phyloP scores from a whole-genome alignment of 176 grass and related monocot genomes.

The Musa troglodytarum region DNA sequence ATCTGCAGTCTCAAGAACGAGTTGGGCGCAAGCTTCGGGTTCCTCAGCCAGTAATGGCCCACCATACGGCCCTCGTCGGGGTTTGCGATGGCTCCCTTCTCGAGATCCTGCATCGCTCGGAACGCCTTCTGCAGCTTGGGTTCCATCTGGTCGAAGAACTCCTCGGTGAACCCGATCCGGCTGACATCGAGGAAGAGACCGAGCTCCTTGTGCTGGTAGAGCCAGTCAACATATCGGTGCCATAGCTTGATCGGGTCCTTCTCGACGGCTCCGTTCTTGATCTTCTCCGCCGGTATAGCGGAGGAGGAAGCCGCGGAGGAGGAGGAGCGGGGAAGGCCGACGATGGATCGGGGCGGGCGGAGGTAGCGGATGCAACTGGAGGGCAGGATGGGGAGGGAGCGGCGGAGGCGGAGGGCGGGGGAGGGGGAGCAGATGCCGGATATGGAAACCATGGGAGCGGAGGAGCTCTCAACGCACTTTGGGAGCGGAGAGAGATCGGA shows the following conservation, averaged over 20 bases:
- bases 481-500: too few relatives aligned
- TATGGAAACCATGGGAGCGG: slow-evolving; percentile 31
- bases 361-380: slow-evolving; percentile 25
- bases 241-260: slow-evolving; percentile 87
- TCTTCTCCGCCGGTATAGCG: slow-evolving; percentile 16
- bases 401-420: slow-evolving; percentile 30
- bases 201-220: slow-evolving; percentile 99
- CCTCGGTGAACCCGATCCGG: slow-evolving; percentile 82
- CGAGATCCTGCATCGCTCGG: slow-evolving; percentile 71
- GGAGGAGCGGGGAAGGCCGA: slow-evolving; percentile 55
- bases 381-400: background rate
- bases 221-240: slow-evolving; percentile 81
- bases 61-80: slow-evolving; percentile 92
- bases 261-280: slow-evolving; percentile 32
- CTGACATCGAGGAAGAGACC: slow-evolving; percentile 90
- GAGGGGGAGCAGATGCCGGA: slow-evolving; percentile 40
- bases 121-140: slow-evolving; percentile 63
- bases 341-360: slow-evolving; percentile 56
- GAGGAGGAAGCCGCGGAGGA: slow-evolving; percentile 17
- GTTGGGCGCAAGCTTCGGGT: slow-evolving; percentile 60
- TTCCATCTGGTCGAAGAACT: slow-evolving; percentile 79
- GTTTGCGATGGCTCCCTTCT: slow-evolving; percentile 97
- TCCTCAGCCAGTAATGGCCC: slow-evolving; percentile 90
- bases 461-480: too few relatives aligned
- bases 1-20: slow-evolving; percentile 60